Evolutionary conservation across 1,139 yeast species (phyloP).

Genomic region (Pichia terricola): DNA sequence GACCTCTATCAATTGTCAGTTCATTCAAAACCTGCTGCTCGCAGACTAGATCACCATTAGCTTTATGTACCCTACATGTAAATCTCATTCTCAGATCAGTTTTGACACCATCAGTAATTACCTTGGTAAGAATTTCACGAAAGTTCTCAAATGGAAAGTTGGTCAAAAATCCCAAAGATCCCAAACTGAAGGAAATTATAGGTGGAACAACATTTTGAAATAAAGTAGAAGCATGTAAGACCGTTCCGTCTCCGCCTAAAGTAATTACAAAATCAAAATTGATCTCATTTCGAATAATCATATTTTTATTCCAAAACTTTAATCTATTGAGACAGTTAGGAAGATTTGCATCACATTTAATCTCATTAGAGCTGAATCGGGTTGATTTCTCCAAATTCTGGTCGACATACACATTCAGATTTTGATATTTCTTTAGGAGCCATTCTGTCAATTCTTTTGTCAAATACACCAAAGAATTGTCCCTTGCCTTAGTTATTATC

Average conservation of each 20-base stretch:
- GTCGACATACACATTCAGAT: constrained; percentile 62
- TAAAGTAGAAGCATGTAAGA: constrained; percentile 64
- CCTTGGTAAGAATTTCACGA: constrained; percentile 43
- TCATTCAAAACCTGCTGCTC: constrained; percentile 80
- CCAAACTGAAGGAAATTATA: constrained; percentile 71
- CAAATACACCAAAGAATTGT: constrained; percentile 60
- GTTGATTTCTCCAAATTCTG: constrained; percentile 47
- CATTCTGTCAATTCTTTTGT: constrained; percentile 76
- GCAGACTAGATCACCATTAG: constrained; percentile 50
- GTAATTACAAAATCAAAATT: constrained; percentile 69
- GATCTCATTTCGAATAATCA: constrained; percentile 47
- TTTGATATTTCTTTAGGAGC: constrained; percentile 37
- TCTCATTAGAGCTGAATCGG: constrained; percentile 46
- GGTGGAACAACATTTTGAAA: constrained; percentile 84
- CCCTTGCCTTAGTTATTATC: constrained; percentile 82
- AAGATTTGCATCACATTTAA: constrained; percentile 29
- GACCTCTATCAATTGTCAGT: constrained; percentile 79
- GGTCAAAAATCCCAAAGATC: constrained; percentile 75
- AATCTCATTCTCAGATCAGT: constrained; percentile 78
- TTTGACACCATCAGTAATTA: constrained; percentile 59
- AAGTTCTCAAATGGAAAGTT: constrained; percentile 68
- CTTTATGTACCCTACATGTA: constrained; percentile 46
- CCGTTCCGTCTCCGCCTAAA: constrained; percentile 89
- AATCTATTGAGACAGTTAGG: constrained; percentile 38
- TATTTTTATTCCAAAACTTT: constrained; percentile 58